Evolutionary conservation across 208 protist genomes (phyloP).

Genomic region (Strigomonas culicis): DNA sequence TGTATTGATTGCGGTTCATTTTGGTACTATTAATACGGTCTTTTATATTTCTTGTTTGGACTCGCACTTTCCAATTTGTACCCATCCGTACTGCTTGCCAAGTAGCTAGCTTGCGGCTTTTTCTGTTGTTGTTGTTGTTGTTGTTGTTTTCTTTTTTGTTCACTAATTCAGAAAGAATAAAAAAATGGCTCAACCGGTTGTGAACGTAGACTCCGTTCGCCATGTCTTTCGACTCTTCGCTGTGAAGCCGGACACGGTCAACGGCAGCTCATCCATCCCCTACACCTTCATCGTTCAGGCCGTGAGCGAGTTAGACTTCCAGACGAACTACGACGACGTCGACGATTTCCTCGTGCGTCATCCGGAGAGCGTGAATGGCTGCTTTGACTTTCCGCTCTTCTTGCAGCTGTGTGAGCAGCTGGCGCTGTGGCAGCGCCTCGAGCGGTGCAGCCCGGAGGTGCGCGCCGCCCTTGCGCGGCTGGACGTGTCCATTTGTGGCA

Average conservation of each 20-base stretch:
- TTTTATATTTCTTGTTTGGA: not conserved
- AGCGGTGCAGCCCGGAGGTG: too few relatives aligned
- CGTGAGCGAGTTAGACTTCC: not conserved
- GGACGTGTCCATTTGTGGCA: too few relatives aligned
- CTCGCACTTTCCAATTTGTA: not conserved
- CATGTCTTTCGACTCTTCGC: conserved; percentile 3
- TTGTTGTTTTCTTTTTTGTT: not conserved
- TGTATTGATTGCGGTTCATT: not conserved
- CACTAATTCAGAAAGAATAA: too few relatives aligned
- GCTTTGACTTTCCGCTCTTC: not conserved
- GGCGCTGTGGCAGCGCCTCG: too few relatives aligned
- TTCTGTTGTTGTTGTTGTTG: not conserved
- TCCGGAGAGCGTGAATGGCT: not conserved
- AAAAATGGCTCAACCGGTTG: too few relatives aligned
- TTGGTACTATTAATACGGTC: not conserved
- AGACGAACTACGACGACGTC: not conserved
- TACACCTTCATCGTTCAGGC: conserved; percentile 3
- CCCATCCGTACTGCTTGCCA: not conserved
- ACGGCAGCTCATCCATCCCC: not conserved
- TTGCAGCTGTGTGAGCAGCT: not conserved
- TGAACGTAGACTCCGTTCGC: not conserved
- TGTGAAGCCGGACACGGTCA: not conserved
- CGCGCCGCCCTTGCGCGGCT: too few relatives aligned
- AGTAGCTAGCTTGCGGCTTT: not conserved
- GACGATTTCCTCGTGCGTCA: not conserved